Percentiles rank a stretch among this genome's conserved stretches.
phyloP scores from a whole-genome alignment of 2,329 filamentous ascomycete genomes.

The Penicillium paneum region DNA sequence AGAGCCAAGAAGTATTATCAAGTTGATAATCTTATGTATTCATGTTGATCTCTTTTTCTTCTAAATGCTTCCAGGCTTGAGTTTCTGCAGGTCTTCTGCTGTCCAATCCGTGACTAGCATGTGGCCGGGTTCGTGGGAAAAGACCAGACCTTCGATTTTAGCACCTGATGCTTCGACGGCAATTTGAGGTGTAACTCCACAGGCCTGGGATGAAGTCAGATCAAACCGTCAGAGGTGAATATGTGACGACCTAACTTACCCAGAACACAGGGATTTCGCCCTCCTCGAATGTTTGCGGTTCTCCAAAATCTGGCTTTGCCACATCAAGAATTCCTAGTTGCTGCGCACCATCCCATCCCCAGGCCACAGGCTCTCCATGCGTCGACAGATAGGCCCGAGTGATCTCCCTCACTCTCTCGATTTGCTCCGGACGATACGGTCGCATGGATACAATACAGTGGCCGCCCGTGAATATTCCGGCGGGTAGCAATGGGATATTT shows the following conservation, averaged over 20 bases:
- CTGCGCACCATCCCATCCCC: slow-evolving; percentile 59
- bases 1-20: neutral
- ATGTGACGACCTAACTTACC: slow-evolving; percentile 16
- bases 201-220: slow-evolving; percentile 62
- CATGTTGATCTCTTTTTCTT: neutral
- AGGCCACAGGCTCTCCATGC: slow-evolving; percentile 63
- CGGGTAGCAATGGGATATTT: slow-evolving; percentile 53
- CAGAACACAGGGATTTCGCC: slow-evolving; percentile 39
- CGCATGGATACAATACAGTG: slow-evolving; percentile 64
- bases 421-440: slow-evolving; percentile 50
- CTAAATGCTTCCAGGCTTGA: slow-evolving; percentile 11
- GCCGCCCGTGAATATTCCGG: slow-evolving; percentile 56
- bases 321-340: slow-evolving; percentile 56
- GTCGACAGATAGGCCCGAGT: slow-evolving; percentile 56
- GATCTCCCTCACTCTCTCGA: slow-evolving; percentile 54
- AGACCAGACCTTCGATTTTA: slow-evolving; percentile 53
- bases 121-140: slow-evolving; percentile 61
- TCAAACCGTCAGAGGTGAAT: slow-evolving; percentile 34
- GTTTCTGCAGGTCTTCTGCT: slow-evolving; percentile 39
- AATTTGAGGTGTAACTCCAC: slow-evolving; percentile 64
- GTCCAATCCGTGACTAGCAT: slow-evolving; percentile 59
- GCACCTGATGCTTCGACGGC: slow-evolving; percentile 55
- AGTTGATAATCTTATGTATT: neutral
- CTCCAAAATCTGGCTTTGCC: slow-evolving; percentile 56
- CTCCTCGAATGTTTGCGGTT: slow-evolving; percentile 40